These are phyloP conservation scores for Phaseolus coccineus DNA, from an alignment of 331 rosid genomes.

Conservation along the genomic window DNA sequence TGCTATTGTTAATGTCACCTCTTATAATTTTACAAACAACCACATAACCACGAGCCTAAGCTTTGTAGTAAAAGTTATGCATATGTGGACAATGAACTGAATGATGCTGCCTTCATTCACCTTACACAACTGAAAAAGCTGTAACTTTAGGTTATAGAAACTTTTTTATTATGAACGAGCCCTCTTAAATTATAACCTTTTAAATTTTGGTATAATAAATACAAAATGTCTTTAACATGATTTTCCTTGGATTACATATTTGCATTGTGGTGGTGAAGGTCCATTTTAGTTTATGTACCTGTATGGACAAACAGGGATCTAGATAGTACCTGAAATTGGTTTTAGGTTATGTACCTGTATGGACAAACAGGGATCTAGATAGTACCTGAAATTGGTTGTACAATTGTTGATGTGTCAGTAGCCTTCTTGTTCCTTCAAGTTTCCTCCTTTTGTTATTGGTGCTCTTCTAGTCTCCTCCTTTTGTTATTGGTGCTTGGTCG, in stretches of 20 bases:
- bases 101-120: conserved; percentile 56
- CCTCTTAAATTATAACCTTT: conserved; percentile 33
- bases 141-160: conserved; percentile 10
- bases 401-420: no score
- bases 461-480: no score
- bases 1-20: conserved; percentile 20
- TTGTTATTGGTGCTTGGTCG: no score
- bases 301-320: no score
- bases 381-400: no score
- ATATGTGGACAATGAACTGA: conserved; percentile 43
- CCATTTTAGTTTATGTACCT: no score
- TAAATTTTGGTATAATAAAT: conserved; percentile 10
- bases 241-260: conserved; percentile 36
- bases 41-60: not conserved
- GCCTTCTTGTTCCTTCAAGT: no score
- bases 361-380: no score
- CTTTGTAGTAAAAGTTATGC: conserved; percentile 40
- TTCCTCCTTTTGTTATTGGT: no score
- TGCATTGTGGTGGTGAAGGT: not conserved
- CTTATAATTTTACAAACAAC: not conserved
- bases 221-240: conserved; percentile 26
- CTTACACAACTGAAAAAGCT: conserved; percentile 30
- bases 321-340: no score
- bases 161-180: not conserved
- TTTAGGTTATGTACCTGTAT: no score